Conservation (phyloP, 2,329 filamentous ascomycete species). For the Parastagonospora nodorum region DNA sequence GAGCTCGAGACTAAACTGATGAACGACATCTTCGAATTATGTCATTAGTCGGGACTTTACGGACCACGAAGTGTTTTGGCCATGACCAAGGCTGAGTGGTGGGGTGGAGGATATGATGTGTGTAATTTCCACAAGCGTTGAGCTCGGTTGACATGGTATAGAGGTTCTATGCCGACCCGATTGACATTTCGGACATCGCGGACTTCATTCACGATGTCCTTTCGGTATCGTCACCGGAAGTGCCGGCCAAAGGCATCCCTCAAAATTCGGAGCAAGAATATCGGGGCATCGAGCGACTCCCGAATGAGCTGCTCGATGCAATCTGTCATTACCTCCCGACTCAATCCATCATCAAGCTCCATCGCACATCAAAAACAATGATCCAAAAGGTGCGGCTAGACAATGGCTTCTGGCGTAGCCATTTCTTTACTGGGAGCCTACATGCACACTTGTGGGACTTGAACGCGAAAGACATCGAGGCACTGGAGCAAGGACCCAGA, state of each 20-base stretch:
- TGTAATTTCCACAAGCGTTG: background rate
- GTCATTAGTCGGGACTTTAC: conserved; percentile 8
- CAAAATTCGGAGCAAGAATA: background rate
- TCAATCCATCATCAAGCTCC: conserved; percentile 19
- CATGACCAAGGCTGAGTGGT: conserved; percentile 28
- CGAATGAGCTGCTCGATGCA: conserved; percentile 21
- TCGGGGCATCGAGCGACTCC: conserved; percentile 19
- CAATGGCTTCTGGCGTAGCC: conserved; percentile 31
- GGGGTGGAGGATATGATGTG: conserved; percentile 32
- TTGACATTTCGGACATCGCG: conserved; percentile 11
- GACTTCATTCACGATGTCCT: conserved; percentile 16
- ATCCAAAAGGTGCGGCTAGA: conserved; percentile 23
- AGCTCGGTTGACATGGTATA: conserved; percentile 4
- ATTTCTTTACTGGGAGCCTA: conserved; percentile 22
- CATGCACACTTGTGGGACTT: conserved; percentile 35
- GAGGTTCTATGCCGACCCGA: conserved; percentile 32
- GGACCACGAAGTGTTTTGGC: conserved; percentile 26
- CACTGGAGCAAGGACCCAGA: conserved; percentile 1
- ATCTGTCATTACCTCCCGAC: conserved; percentile 21
- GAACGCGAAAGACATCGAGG: conserved; percentile 14
- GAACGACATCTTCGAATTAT: conserved; percentile 26
- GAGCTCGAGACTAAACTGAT: background rate
- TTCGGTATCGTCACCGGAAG: conserved; percentile 5
- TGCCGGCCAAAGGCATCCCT: background rate
- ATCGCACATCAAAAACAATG: conserved; percentile 23